Conservation (phyloP, 495 filamentous ascomycete genomes). For the Podospora australis region DNA sequence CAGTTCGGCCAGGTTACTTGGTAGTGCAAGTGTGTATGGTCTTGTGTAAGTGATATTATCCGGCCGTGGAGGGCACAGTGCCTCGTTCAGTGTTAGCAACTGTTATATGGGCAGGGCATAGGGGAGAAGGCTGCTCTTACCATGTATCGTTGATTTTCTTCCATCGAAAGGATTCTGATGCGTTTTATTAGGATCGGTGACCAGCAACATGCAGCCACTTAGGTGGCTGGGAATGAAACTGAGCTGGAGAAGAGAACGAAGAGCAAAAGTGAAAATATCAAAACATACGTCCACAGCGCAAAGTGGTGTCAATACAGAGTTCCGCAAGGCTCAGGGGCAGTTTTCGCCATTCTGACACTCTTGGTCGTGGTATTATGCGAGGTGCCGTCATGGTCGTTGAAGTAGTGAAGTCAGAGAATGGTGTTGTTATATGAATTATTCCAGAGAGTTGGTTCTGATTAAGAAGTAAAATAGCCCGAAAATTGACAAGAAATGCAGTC, state of each 20-base stretch:
- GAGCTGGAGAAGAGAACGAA: neutral
- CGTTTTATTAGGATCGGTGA: neutral
- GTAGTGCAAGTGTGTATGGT: constrained; percentile 74
- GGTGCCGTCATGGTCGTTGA: too few relatives aligned
- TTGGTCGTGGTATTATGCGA: constrained; percentile 3
- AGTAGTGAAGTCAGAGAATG: too few relatives aligned
- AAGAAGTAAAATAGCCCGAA: too few relatives aligned
- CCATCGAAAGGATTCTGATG: constrained; percentile 80
- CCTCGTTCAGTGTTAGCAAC: constrained; percentile 36
- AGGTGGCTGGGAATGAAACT: too few relatives aligned
- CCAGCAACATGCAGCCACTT: too few relatives aligned
- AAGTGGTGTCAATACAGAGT: constrained; percentile 83
- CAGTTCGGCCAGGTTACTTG: constrained; percentile 56
- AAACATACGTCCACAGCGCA: constrained; percentile 64
- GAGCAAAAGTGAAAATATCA: neutral
- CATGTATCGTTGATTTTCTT: constrained; percentile 78
- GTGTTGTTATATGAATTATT: too few relatives aligned
- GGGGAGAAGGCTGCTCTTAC: constrained; percentile 39
- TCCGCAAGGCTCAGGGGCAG: constrained; percentile 73
- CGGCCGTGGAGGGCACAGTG: constrained; percentile 80
- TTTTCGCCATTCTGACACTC: constrained; percentile 65
- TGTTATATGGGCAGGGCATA: too few relatives aligned
- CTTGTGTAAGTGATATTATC: constrained; percentile 78
- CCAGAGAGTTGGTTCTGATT: too few relatives aligned
- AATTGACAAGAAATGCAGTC: too few relatives aligned